phyloP scores from a whole-genome alignment of 164 flowering plant species.

The Cinnamomum chago region DNA sequence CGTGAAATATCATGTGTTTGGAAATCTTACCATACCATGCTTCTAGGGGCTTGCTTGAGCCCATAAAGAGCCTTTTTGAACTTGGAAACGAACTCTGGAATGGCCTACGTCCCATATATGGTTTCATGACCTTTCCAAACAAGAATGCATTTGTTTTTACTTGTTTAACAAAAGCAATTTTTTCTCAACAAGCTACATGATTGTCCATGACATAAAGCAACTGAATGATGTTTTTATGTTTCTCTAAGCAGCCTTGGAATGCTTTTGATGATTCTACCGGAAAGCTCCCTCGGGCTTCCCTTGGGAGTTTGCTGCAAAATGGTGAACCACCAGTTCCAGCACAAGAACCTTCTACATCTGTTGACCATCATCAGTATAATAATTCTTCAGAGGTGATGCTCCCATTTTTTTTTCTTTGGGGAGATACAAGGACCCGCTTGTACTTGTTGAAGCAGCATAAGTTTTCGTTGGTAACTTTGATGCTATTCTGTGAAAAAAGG shows the following conservation, averaged over 20 bases:
- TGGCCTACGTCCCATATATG: too few species aligned
- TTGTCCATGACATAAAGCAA: not conserved
- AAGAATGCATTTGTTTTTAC: too few species aligned
- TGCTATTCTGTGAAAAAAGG: not conserved
- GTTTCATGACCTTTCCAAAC: too few species aligned
- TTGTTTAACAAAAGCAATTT: too few species aligned
- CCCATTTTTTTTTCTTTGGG: not conserved
- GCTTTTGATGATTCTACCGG: constrained; percentile 53
- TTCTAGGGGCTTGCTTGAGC: too few species aligned
- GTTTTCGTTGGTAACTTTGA: too few species aligned
- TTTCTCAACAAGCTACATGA: too few species aligned
- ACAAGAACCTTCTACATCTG: not conserved
- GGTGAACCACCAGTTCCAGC: constrained; percentile 25
- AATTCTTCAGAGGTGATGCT: not conserved
- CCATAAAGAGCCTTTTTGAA: constrained; percentile 26
- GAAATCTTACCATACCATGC: too few species aligned
- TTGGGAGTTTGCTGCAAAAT: constrained; percentile 18
- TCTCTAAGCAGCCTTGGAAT: constrained; percentile 57
- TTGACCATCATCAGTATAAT: not conserved
- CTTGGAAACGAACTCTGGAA: too few species aligned
- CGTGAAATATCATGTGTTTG: too few species aligned
- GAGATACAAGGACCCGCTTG: not conserved
- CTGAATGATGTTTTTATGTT: not conserved
- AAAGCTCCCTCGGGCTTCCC: constrained; percentile 16
- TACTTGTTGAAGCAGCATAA: too few species aligned